Conservation (phyloP, 2,329 filamentous ascomycete species). For the Epichloe elymi region DNA sequence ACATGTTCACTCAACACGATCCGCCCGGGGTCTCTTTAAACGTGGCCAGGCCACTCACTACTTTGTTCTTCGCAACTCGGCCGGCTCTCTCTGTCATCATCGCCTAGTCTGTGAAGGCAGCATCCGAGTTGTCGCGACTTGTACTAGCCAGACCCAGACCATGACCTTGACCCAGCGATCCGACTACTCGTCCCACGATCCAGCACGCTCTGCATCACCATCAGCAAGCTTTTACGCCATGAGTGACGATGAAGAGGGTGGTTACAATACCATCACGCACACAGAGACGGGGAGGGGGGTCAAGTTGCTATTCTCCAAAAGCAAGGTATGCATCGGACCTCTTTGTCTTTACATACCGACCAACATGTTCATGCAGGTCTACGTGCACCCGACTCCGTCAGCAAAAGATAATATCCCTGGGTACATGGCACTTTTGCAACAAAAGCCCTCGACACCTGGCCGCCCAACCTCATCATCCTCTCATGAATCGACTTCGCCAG, state of each 20-base stretch:
- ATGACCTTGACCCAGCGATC: conserved; percentile 2
- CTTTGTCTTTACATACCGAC: neutral
- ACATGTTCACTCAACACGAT: neutral
- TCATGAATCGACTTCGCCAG: conserved; percentile 26
- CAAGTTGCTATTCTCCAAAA: conserved; percentile 90
- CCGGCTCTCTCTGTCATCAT: neutral
- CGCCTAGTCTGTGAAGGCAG: neutral
- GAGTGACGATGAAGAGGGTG: conserved; percentile 91
- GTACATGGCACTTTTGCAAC: conserved; percentile 85
- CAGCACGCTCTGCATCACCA: conserved; percentile 7
- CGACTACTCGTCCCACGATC: neutral
- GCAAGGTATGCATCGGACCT: conserved; percentile 53
- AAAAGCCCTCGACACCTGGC: conserved; percentile 47
- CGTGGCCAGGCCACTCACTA: no score
- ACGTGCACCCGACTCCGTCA: conserved; percentile 86
- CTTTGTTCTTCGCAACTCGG: neutral
- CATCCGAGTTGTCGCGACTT: no score
- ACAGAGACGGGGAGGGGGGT: conserved; percentile 67
- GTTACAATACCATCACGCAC: conserved; percentile 87
- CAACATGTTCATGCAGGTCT: conserved; percentile 47
- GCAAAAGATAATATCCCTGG: conserved; percentile 92
- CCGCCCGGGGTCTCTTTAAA: neutral
- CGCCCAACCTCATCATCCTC: conserved; percentile 22
- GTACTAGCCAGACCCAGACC: neutral
- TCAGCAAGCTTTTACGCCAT: conserved; percentile 41